Base-by-base conservation (phyloP, 2,329 filamentous ascomycete genomes). In the Aurifilum marmelostoma region DNA sequence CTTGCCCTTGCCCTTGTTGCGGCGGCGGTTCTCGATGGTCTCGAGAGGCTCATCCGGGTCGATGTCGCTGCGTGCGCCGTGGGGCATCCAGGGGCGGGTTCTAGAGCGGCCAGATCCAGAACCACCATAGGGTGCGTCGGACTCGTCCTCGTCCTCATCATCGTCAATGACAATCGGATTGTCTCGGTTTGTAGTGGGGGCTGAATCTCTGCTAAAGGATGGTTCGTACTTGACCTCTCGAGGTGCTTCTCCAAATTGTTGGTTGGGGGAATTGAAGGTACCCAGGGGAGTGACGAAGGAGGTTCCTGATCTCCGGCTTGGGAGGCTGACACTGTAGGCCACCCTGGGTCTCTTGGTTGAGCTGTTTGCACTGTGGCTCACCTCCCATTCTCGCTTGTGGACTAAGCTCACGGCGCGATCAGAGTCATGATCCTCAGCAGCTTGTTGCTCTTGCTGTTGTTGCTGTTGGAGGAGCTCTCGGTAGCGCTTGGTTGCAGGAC, bases 1-100 rank as follows among this genome's bases (percentile, higher is more conserved):
- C 43, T n/a, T 47, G 43, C 21, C 43, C 16, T 66, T 66, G 16
- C 3, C 63, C 39, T 63, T 69, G 8, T 37, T 34, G 11, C 21
- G 24, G 34, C 32, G 12, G n/a, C 32, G 12, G n/a, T 56, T 56
- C 27, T 56, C 56, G 21, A 34, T n/a, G 56, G 29, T 59, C 4
- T n/a, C 29, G 14, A 29, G 24, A 21, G 24, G 52, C 27, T 29
- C 52, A 18, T 56, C 24, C 6, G 52, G 24, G 12, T 56, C 27
- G 27, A 29, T 32, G 52, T 16, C 12, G 24, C 14, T 56, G 52
- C 12, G 14, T 29, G 5, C 18, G 43, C 8, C 9, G 1, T 47
- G 52, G 24, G 52, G 32, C 11, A 16, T 18, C 0, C 2, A 27
- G 11, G 50, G 24, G 50, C 50, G 11, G 50, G 11, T 1, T 27